phyloP scores from a whole-genome alignment of 2,329 filamentous ascomycete genomes.

The Colletotrichum graminicola region DNA sequence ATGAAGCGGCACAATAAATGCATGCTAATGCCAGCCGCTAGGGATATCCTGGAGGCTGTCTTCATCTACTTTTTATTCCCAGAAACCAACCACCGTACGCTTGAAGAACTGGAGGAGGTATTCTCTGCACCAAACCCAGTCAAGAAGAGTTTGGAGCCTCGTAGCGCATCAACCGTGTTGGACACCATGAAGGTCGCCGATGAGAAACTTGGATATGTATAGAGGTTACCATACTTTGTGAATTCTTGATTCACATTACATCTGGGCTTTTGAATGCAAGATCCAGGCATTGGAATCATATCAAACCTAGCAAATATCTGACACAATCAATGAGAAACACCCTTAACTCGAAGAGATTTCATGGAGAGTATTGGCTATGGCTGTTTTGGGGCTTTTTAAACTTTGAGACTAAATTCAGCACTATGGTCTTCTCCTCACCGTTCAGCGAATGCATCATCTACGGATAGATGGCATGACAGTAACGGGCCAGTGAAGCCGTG shows the following conservation, averaged over 20 bases:
- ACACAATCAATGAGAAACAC: not conserved
- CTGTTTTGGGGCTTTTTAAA: not conserved
- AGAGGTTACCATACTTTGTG: too few species aligned
- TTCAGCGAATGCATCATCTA: not conserved
- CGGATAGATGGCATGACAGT: not conserved
- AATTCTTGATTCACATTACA: not conserved
- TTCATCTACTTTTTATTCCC: slow-evolving; percentile 65
- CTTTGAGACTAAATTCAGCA: not conserved
- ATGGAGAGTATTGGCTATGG: not conserved
- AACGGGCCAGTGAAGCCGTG: slow-evolving; percentile 38
- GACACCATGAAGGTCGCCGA: slow-evolving; percentile 39
- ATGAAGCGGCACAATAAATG: not conserved
- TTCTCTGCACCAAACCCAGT: slow-evolving; percentile 61
- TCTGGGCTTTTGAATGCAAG: not conserved
- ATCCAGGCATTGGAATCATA: not conserved
- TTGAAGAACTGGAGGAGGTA: slow-evolving; percentile 68
- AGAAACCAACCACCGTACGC: slow-evolving; percentile 61
- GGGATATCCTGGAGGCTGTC: slow-evolving; percentile 54
- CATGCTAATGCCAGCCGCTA: not conserved
- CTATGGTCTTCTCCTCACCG: not conserved
- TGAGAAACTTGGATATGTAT: slow-evolving; percentile 23
- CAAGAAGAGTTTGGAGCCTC: slow-evolving; percentile 56
- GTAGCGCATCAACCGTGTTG: slow-evolving; percentile 58
- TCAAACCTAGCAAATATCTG: not conserved
- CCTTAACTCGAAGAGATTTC: not conserved